A percentile compares a stretch with the other conserved stretches of the same genome.
Conservation (phyloP, 129 eudicot species). For the Solidago caesia region DNA sequence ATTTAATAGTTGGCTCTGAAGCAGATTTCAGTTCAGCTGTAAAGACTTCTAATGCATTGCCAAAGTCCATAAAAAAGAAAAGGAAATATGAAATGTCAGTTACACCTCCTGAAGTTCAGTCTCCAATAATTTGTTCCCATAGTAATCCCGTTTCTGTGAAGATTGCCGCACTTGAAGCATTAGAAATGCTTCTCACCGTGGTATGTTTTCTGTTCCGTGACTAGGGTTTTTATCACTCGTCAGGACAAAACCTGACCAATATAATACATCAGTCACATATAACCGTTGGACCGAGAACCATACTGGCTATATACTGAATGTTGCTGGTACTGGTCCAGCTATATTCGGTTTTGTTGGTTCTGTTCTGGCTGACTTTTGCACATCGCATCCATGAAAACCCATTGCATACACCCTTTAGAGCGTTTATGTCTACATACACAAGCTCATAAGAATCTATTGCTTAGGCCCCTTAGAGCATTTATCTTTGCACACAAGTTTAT, state of each 20-base stretch:
- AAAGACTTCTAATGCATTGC: constrained; percentile 24
- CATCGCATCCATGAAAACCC: too few relatives aligned
- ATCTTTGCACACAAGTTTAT: not conserved
- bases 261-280: not conserved
- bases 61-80: constrained; percentile 52
- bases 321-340: too few relatives aligned
- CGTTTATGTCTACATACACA: too few relatives aligned
- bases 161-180: constrained; percentile 79
- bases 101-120: constrained; percentile 37
- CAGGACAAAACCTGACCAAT: too few relatives aligned
- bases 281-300: too few relatives aligned
- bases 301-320: too few relatives aligned
- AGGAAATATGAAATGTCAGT: constrained; percentile 60
- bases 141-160: constrained; percentile 51
- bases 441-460: too few relatives aligned
- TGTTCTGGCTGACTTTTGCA: too few relatives aligned
- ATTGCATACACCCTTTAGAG: too few relatives aligned
- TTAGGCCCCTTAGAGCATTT: too few relatives aligned
- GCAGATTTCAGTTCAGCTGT: constrained; percentile 22
- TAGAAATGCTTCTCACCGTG: constrained; percentile 81
- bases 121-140: constrained; percentile 28
- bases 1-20: constrained; percentile 30
- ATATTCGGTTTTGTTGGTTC: too few relatives aligned
- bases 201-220: constrained; percentile 31
- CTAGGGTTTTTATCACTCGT: not conserved